Base-by-base conservation (phyloP, 306 rosid species). In the Pterocarpus macrocarpus region DNA sequence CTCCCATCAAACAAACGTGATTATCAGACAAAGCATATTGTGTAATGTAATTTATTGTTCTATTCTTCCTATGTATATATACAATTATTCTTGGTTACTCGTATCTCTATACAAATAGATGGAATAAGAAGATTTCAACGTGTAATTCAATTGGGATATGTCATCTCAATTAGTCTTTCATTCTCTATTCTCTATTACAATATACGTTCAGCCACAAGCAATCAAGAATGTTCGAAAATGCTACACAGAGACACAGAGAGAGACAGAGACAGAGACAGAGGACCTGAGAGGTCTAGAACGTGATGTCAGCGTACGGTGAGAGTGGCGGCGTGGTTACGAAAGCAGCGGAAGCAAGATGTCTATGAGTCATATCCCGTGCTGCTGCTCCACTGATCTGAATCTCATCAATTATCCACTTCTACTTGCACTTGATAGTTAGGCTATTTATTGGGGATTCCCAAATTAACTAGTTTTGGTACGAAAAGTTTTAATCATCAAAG, bases 221-320 rank as follows among this genome's bases (percentile, higher is more conserved):
- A 66, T 9, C n/a, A n/a, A 22, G 49, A 41, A n/a, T 22, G 45
- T 39, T 41, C 7, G 33, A 75, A 66, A 45, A 14, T 7, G 53
- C 9, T 56, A 39, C 35, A 6, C 49, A 38, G 8, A 43, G 16
- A 12, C 22, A 35, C 34, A 57, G 63, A 28, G 52, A 55, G 13
- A 73, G 12, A 45, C 17, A 13, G 38, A 36, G 12, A 45, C 17
- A 13, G 33, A 28, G 69, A 64, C 45, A 64, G 59, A 58, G 16
- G 43, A 75, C 69, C 44, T 58, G 65, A 15, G 53, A 34, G 28
- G 17, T 43, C 69, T 58, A 73, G 43, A 58, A 39, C 78, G 57
- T 45, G 70, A 30, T 2, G 44, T 22, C 57, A 39, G 56, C 56
- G 11, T 38, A 15, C 8, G 57, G 57, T 4, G 38, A n/a, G 39